Conservation (phyloP, 2,329 filamentous ascomycete species). For the Fusarium sp. region DNA sequence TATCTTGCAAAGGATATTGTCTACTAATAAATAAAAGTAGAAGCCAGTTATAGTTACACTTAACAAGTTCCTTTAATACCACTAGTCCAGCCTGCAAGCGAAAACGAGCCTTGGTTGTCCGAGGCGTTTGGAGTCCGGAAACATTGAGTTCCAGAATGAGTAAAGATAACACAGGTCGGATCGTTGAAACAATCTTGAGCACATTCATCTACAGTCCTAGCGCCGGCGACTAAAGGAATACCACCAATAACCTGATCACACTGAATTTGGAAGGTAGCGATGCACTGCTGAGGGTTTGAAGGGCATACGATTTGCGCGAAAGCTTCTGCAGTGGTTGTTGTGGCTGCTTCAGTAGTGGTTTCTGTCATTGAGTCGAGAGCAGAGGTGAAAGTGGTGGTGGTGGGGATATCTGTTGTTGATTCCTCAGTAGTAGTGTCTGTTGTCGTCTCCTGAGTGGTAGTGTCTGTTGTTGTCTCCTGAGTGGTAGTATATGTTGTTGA, state of each 20-base stretch:
- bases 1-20: too few relatives aligned
- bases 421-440: neutral
- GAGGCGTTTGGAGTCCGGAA: rapidly evolving
- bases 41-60: rapidly evolving
- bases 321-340: neutral
- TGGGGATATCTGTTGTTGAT: neutral
- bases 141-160: neutral
- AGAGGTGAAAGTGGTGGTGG: neutral
- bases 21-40: neutral
- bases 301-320: neutral
- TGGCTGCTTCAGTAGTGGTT: neutral
- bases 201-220: neutral
- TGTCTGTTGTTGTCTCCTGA: neutral
- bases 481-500: neutral
- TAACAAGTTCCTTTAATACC: neutral
- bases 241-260: rapidly evolving
- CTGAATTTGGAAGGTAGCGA: neutral
- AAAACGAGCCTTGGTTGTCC: rapidly evolving
- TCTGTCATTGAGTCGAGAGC: neutral
- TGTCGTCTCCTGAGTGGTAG: neutral
- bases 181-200: neutral
- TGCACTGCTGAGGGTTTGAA: neutral
- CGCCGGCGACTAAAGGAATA: rapidly evolving
- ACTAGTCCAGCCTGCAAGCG: rapidly evolving
- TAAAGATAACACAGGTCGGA: neutral